phyloP scores from a whole-genome alignment of 106 monocot species.

The Dioscorea alata region DNA sequence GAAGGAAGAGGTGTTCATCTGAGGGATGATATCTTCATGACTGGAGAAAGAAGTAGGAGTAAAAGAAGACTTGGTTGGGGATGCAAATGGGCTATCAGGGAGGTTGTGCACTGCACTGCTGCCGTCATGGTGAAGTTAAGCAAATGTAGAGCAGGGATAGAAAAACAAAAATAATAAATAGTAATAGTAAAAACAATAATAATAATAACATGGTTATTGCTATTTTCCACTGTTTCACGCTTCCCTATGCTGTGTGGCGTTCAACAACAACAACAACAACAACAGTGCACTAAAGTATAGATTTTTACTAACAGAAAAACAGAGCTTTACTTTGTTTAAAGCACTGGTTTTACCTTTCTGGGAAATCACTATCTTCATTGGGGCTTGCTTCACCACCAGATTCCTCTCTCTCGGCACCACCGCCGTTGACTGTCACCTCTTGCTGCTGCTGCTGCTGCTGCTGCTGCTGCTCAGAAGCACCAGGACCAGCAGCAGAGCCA shows the following conservation, averaged over 20 bases:
- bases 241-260: too few relatives aligned
- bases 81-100: slow-evolving; percentile 83
- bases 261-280: too few relatives aligned
- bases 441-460: not conserved
- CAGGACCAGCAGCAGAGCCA: not conserved
- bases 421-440: slow-evolving; percentile 34
- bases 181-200: too few relatives aligned
- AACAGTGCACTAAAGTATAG: not conserved
- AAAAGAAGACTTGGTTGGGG: slow-evolving; percentile 35
- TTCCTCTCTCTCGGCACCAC: slow-evolving; percentile 44
- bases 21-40: slow-evolving; percentile 16
- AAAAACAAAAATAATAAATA: not conserved
- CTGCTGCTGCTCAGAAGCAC: not conserved
- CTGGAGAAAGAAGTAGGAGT: slow-evolving; percentile 17
- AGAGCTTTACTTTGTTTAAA: not conserved
- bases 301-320: not conserved
- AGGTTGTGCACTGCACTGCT: slow-evolving; percentile 61
- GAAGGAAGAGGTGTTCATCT: slow-evolving; percentile 26
- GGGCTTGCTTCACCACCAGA: slow-evolving; percentile 39
- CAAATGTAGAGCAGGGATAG: not conserved
- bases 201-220: too few relatives aligned
- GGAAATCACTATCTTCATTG: slow-evolving; percentile 52
- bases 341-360: slow-evolving; percentile 48
- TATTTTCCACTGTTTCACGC: too few relatives aligned
- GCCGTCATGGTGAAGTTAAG: not conserved